Conservation (phyloP, 352 stramenopile genomes). For the Elongisporangium prolatum region DNA sequence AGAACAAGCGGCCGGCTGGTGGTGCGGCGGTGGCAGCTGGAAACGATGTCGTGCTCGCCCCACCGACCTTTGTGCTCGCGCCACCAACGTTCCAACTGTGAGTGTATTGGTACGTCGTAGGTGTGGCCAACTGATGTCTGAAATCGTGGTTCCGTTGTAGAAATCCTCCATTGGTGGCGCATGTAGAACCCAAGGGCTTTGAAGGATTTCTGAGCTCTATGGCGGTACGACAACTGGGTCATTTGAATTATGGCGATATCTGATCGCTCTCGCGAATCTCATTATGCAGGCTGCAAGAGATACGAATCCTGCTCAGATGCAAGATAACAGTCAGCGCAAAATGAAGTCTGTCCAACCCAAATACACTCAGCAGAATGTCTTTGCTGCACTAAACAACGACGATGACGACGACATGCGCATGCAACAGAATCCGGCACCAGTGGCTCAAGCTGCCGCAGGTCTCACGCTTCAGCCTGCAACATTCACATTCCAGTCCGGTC, state of each 20-base stretch:
- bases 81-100: conserved; percentile 74
- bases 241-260: neutral
- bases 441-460: conserved; percentile 5
- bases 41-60: conserved; percentile 29
- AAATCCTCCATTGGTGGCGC: conserved; percentile 14
- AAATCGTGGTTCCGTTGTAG: neutral
- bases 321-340: conserved; percentile 18
- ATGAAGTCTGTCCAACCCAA: conserved; percentile 24
- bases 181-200: conserved; percentile 58
- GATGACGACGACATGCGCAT: conserved; percentile 22
- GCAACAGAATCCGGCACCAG: conserved; percentile 9
- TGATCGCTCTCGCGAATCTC: neutral
- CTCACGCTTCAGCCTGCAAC: conserved; percentile 64
- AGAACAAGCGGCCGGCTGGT: conserved; percentile 5
- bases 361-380: conserved; percentile 48
- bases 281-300: conserved; percentile 33
- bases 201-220: conserved; percentile 62
- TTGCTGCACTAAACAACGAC: conserved; percentile 51
- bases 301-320: conserved; percentile 8
- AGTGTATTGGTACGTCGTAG: no score
- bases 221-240: conserved; percentile 19
- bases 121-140: no score
- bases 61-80: conserved; percentile 57
- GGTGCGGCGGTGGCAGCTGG: neutral
- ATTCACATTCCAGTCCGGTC: conserved; percentile 45